Evolutionary conservation across 1,284 basidiomycete genomes (phyloP).

Genomic region (Pulveroboletus ridleyi): DNA sequence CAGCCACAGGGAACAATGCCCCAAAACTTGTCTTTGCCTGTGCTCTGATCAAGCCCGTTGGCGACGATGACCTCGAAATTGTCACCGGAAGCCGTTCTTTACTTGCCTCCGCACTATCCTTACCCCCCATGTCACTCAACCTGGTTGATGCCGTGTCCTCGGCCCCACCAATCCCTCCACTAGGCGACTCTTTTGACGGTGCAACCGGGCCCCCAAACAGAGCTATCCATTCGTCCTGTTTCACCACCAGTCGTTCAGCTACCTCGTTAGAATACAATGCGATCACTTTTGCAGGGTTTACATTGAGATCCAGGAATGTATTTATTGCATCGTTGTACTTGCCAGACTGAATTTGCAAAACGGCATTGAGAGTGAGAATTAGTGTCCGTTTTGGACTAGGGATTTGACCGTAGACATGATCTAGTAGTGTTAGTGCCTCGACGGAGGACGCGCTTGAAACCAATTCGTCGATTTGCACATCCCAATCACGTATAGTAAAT

Average conservation of each 20-base stretch:
- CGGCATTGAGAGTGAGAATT: slow-evolving; percentile 76
- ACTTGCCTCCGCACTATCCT: slow-evolving; percentile 23
- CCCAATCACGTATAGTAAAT: slow-evolving; percentile 76
- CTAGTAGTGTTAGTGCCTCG: slow-evolving; percentile 85
- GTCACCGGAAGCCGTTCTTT: slow-evolving; percentile 27
- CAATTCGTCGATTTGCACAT: slow-evolving; percentile 87
- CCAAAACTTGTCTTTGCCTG: slow-evolving; percentile 60
- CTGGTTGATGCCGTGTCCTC: slow-evolving; percentile 41
- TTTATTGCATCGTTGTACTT: slow-evolving; percentile 85
- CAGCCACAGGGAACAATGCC: slow-evolving; percentile 47
- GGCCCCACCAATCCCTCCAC: neutral
- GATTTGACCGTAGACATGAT: slow-evolving; percentile 42
- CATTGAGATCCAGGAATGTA: slow-evolving; percentile 86
- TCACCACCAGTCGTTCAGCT: slow-evolving; percentile 79
- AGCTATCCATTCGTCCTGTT: slow-evolving; percentile 79
- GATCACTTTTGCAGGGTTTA: slow-evolving; percentile 94
- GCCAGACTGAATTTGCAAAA: slow-evolving; percentile 75
- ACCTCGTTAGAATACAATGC: slow-evolving; percentile 88
- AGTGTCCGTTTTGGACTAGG: slow-evolving; percentile 61
- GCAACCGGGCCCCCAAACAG: slow-evolving; percentile 82
- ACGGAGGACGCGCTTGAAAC: slow-evolving; percentile 75
- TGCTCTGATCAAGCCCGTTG: slow-evolving; percentile 55
- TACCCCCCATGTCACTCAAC: slow-evolving; percentile 29
- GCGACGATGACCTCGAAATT: slow-evolving; percentile 45
- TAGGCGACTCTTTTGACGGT: slow-evolving; percentile 23